Base-by-base conservation (phyloP, 208 protist genomes). In the Jaenimonas drosophilae region DNA sequence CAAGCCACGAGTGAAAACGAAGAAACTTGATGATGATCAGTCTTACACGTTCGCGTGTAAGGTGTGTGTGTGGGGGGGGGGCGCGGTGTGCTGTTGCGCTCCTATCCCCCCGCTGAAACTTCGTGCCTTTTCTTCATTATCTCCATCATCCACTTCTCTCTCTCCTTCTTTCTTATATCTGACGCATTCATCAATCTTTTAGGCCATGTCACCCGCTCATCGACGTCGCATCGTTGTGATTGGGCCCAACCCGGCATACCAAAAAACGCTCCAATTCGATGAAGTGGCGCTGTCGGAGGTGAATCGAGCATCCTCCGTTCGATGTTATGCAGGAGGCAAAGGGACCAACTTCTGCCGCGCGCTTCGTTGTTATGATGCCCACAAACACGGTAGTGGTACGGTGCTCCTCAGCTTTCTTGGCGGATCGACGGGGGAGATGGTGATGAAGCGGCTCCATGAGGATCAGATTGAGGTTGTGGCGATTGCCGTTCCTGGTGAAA, bases 281-380 rank as follows among this genome's bases (percentile, higher is more conserved):
- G 29, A 42, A 26, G 48, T 73, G 29, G 32, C 48, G 3, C 17
- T 62, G 4, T 50, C 47, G 19, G 55, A 61, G 17, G 59, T 69
- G 27, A 68, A 69, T 46, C 59, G 59, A 20, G 66, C 66, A 1
- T 20, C 24, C 11, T 20, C 41, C 6, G 27, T 55, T 19, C 54
- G 44, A 26, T 31, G 41, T 12, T 64, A 64, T 52, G 64, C 66
- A 1, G 55, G 60, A 28, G 66, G 66, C 33, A 74, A 74, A 25
- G 66, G 51, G 28, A 61, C 66, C 17, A 64, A 68, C 54, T 64
- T 74, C 30, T 67, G 59, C 40, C 66, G 59, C 5, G 59, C 59
- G 11, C 28, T 49, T 6, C 29, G 45, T 4, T 64, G 51, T 32
- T 64, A 59, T 30, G 50, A 29, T 16, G 31, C 27, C 5, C 31